Conservation (phyloP, 257 asterid genomes). For the Scutellaria barbata region DNA sequence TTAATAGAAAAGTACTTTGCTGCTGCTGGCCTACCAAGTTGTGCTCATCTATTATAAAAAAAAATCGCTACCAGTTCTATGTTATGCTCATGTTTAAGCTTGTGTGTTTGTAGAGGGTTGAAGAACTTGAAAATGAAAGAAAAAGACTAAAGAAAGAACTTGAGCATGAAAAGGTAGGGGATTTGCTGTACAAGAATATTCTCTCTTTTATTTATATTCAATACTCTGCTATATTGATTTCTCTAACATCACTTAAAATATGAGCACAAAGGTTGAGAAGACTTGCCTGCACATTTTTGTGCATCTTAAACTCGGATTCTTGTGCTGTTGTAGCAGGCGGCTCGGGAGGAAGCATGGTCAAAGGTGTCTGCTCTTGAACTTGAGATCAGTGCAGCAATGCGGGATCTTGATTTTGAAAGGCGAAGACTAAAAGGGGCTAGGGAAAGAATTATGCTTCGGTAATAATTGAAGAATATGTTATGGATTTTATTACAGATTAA, state of each 20-base stretch:
- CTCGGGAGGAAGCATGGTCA: constrained; percentile 99
- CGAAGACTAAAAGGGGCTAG: constrained; percentile 91
- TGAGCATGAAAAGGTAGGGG: constrained; percentile 94
- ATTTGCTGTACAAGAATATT: constrained; percentile 38
- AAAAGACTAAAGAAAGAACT: constrained; percentile 79
- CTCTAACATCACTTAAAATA: neutral
- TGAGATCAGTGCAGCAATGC: constrained; percentile 88
- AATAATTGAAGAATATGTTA: constrained; percentile 32
- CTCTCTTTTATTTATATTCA: neutral
- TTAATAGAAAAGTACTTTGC: constrained; percentile 58
- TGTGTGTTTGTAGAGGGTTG: constrained; percentile 62
- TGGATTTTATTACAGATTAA: constrained; percentile 19
- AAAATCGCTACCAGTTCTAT: constrained; percentile 21
- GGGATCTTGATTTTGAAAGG: constrained; percentile 93
- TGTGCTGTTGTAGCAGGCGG: constrained; percentile 95
- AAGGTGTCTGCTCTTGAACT: constrained; percentile 98
- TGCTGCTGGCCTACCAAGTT: constrained; percentile 20
- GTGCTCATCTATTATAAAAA: constrained; percentile 14
- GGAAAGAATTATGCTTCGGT: constrained; percentile 99
- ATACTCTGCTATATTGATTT: constrained; percentile 1
- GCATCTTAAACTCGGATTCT: constrained; percentile 47
- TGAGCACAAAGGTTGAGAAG: constrained; percentile 8
- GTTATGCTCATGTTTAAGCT: constrained; percentile 31
- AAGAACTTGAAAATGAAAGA: constrained; percentile 80
- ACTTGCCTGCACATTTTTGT: constrained; percentile 21